Percentiles rank a stretch among this genome's conserved stretches.
These are phyloP conservation scores for Yarrowia sp. DNA, from an alignment of 805 yeast species.

Conservation along the genomic window DNA sequence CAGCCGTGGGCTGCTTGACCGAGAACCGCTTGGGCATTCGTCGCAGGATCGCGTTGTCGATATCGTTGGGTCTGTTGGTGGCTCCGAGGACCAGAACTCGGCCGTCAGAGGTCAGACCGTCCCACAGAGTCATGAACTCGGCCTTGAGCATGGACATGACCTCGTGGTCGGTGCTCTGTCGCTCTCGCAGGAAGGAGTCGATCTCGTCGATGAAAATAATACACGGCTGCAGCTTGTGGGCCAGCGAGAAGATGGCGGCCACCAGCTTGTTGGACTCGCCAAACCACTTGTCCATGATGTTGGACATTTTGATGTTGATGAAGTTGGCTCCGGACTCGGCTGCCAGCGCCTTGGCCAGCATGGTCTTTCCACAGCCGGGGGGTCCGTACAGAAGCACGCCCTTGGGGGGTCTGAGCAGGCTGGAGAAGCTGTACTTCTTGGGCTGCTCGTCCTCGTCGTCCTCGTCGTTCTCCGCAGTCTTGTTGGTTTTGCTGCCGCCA, in stretches of 20 bases:
- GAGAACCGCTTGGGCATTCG: constrained; percentile 90
- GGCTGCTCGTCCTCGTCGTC: not conserved
- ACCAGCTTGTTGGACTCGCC: constrained; percentile 94
- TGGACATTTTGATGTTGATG: constrained; percentile 86
- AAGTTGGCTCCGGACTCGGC: constrained; percentile 89
- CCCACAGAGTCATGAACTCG: constrained; percentile 98
- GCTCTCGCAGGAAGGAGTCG: constrained; percentile 86
- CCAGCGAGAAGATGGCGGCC: constrained; percentile 88
- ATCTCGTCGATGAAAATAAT: constrained; percentile 95
- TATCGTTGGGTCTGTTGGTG: constrained; percentile 87
- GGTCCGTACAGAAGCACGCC: constrained; percentile 94
- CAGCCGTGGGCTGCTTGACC: constrained; percentile 64
- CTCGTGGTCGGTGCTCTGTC: constrained; percentile 84
- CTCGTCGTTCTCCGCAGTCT: not conserved
- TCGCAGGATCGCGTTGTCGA: constrained; percentile 87
- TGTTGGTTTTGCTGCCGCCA: constrained; percentile 7
- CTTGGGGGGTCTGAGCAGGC: constrained; percentile 81
- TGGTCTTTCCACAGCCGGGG: constrained; percentile 97
- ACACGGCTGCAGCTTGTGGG: constrained; percentile 87
- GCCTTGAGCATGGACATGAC: constrained; percentile 93
- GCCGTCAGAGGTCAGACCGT: constrained; percentile 78
- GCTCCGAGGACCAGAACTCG: constrained; percentile 89
- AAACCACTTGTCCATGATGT: constrained; percentile 95
- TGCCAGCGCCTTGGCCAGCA: constrained; percentile 95
- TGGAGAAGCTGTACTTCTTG: constrained; percentile 23